phyloP scores from a whole-genome alignment of 2,329 filamentous ascomycete genomes.

The Diaporthe australafricana region DNA sequence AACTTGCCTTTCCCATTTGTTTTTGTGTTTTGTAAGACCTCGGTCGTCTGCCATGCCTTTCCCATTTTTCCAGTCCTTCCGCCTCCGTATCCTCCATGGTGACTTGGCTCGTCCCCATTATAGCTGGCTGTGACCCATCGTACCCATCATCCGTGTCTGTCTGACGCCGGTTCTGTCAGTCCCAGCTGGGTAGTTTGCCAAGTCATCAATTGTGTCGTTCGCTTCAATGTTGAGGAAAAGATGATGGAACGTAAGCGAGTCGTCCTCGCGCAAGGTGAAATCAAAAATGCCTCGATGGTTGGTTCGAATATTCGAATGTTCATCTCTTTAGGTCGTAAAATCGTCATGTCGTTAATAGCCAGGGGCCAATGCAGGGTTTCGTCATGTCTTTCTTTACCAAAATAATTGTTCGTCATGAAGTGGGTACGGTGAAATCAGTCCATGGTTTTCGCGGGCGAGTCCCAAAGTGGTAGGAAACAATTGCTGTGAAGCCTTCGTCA shows the following conservation, averaged over 20 bases:
- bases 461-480: slow-evolving; percentile 42
- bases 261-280: not conserved
- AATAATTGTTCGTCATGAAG: slow-evolving; percentile 33
- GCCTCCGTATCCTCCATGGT: not conserved
- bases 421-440: slow-evolving; percentile 27
- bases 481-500: slow-evolving; percentile 51
- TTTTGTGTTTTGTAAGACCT: not conserved
- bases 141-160: not conserved
- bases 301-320: slow-evolving; percentile 37
- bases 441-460: slow-evolving; percentile 29
- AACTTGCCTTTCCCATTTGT: not conserved
- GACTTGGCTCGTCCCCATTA: not conserved
- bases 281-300: slow-evolving; percentile 12
- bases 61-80: not conserved
- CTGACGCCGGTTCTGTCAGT: slow-evolving; percentile 8
- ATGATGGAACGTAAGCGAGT: not conserved
- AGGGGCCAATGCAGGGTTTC: slow-evolving; percentile 24
- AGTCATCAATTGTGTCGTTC: slow-evolving; percentile 16
- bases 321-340: slow-evolving; percentile 34
- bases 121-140: not conserved
- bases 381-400: slow-evolving; percentile 7
- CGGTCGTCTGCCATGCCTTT: not conserved
- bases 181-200: not conserved
- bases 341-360: slow-evolving; percentile 32
- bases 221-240: not conserved